Evolutionary conservation across 1,139 yeast genomes (phyloP).

Genomic region (Diutina pseudorugosa): DNA sequence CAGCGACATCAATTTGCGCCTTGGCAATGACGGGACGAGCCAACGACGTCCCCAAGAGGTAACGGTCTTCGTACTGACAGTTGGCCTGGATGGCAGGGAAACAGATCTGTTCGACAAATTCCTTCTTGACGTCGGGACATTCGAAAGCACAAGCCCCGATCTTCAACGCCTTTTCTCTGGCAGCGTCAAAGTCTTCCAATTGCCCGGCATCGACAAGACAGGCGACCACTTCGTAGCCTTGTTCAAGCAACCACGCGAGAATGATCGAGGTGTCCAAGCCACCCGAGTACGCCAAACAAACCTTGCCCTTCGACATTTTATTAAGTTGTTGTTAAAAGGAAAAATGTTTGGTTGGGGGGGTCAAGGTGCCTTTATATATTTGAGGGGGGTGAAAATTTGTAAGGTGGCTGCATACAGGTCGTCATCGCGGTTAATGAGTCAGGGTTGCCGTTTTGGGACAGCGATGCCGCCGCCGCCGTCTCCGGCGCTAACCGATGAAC

Average conservation of each 20-base stretch:
- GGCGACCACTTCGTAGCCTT: conserved; percentile 96
- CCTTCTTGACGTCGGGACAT: conserved; percentile 86
- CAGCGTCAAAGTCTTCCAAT: conserved; percentile 97
- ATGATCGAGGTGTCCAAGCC: conserved; percentile 97
- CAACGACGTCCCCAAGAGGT: conserved; percentile 88
- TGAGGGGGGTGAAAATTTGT: background rate
- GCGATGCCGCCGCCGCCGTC: background rate
- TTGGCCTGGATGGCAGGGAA: conserved; percentile 96
- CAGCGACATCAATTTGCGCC: conserved; percentile 96
- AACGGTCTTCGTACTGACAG: conserved; percentile 95
- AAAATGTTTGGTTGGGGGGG: background rate
- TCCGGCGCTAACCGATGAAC: background rate
- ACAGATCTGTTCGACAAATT: conserved; percentile 85
- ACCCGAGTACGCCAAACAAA: conserved; percentile 97
- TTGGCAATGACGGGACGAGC: conserved; percentile 98
- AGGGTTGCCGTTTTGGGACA: background rate
- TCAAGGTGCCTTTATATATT: background rate
- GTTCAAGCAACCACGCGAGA: conserved; percentile 93
- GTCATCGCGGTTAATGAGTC: background rate
- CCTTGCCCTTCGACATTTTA: conserved; percentile 89
- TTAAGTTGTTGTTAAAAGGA: background rate
- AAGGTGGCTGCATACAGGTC: background rate
- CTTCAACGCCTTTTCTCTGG: conserved; percentile 89
- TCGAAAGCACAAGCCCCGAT: conserved; percentile 96
- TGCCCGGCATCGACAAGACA: conserved; percentile 97